phyloP scores from a whole-genome alignment of 164 flowering plant species.

The grape (Vitis vinifera) region DNA sequence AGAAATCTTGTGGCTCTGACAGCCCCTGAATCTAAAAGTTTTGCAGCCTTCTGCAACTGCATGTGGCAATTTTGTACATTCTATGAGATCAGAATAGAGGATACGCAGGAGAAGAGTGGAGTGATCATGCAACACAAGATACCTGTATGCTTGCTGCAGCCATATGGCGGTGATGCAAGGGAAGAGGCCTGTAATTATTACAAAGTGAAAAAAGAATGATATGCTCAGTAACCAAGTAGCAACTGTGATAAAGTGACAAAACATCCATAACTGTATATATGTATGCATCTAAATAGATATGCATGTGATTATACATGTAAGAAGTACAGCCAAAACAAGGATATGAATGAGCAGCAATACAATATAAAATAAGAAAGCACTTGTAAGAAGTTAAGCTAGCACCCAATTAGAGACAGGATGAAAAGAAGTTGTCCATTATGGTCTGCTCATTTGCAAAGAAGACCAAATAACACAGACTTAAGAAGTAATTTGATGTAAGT shows the following conservation, averaged over 20 bases:
- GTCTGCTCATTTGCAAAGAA: too few relatives aligned
- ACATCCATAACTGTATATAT: neutral
- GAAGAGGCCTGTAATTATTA: slow-evolving; percentile 73
- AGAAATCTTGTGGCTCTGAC: slow-evolving; percentile 93
- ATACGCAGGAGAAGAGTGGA: neutral
- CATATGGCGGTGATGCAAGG: slow-evolving; percentile 94
- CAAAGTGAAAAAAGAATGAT: neutral
- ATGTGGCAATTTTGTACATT: slow-evolving; percentile 8
- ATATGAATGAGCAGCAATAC: neutral
- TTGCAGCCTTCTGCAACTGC: slow-evolving; percentile 95
- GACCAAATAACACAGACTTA: too few relatives aligned
- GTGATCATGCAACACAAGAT: neutral
- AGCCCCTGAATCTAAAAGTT: slow-evolving; percentile 90
- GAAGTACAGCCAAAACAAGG: too few relatives aligned
- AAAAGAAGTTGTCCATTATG: neutral
- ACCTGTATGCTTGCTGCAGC: slow-evolving; percentile 92
- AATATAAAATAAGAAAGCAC: neutral
- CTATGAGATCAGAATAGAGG: slow-evolving; percentile 1
- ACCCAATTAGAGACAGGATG: neutral
- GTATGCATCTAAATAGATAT: neutral
- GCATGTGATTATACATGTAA: neutral
- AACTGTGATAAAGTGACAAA: slow-evolving; percentile 2
- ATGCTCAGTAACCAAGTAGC: neutral
- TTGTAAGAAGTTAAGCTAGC: neutral
- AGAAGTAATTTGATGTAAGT: too few relatives aligned